Evolutionary conservation across 2,329 filamentous ascomycete genomes (phyloP).

Genomic region (Fusarium humuli): DNA sequence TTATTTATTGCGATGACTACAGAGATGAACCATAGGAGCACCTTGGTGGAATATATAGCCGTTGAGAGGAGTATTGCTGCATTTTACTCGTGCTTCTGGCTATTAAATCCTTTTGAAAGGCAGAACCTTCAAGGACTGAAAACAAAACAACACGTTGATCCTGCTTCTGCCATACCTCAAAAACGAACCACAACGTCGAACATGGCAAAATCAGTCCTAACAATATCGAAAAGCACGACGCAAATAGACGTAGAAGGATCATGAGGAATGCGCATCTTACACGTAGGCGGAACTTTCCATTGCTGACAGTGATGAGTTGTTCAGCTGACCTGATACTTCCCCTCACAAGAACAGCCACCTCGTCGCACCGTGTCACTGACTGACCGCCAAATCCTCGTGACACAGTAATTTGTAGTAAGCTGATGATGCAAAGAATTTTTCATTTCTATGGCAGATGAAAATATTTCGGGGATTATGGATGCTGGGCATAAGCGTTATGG

Average conservation of each 20-base stretch:
- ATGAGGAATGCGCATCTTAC: not conserved
- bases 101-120: too few relatives aligned
- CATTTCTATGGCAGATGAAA: not conserved
- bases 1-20: too few relatives aligned
- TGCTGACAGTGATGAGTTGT: not conserved
- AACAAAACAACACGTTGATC: too few relatives aligned
- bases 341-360: not conserved
- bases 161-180: too few relatives aligned
- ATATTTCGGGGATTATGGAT: not conserved
- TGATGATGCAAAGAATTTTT: not conserved
- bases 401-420: constrained; percentile 1
- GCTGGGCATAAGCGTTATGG: not conserved
- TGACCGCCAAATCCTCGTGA: not conserved
- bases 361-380: not conserved
- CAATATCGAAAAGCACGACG: too few relatives aligned
- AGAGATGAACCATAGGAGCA: too few relatives aligned
- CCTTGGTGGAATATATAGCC: too few relatives aligned
- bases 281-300: not conserved
- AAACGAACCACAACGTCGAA: too few relatives aligned
- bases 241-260: not conserved
- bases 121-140: too few relatives aligned
- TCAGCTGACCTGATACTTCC: constrained; percentile 24
- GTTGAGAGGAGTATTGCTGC: too few relatives aligned
- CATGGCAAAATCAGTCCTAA: too few relatives aligned
- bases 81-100: too few relatives aligned